Conservation (phyloP, 2,329 filamentous ascomycete species). For the Leptographium wingfieldii region DNA sequence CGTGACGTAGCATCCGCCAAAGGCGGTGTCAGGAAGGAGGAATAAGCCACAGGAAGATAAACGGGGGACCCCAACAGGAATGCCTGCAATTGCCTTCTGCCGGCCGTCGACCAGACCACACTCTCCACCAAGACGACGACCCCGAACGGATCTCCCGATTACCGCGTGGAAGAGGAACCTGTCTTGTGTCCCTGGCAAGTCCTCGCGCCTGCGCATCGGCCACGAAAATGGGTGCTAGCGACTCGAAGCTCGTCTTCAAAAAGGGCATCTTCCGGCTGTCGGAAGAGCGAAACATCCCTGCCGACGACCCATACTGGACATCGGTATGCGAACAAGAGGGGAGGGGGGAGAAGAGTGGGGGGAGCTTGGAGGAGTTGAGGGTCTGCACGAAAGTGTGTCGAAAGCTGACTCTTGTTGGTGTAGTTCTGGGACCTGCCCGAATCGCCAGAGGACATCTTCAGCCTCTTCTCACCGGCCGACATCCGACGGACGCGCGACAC, state of each 20-base stretch:
- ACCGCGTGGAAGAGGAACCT: not conserved
- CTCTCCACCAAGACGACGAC: not conserved
- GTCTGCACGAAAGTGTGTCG: too few relatives aligned
- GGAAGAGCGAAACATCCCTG: conserved; percentile 77
- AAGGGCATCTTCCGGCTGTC: conserved; percentile 94
- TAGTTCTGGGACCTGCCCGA: conserved; percentile 98
- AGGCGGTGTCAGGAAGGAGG: not conserved
- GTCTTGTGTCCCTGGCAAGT: not conserved
- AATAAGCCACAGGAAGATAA: not conserved
- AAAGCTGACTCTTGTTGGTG: conserved; percentile 1
- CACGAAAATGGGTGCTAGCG: conserved; percentile 79
- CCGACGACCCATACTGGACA: conserved; percentile 86
- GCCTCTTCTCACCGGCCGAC: conserved; percentile 78
- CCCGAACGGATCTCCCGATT: not conserved
- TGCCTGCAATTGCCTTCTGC: not conserved
- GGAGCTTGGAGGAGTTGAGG: too few relatives aligned
- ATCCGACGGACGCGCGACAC: conserved; percentile 80
- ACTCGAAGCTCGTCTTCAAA: conserved; percentile 98
- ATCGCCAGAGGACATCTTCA: conserved; percentile 91
- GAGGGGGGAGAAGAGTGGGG: conserved; percentile 2
- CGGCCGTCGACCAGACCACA: not conserved
- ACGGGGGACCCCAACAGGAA: not conserved
- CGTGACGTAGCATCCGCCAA: not conserved
- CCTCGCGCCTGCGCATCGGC: not conserved
- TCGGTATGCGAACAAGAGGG: conserved; percentile 41